phyloP scores from a whole-genome alignment of 2,329 filamentous ascomycete species.

The Calonectria multiphialidica region DNA sequence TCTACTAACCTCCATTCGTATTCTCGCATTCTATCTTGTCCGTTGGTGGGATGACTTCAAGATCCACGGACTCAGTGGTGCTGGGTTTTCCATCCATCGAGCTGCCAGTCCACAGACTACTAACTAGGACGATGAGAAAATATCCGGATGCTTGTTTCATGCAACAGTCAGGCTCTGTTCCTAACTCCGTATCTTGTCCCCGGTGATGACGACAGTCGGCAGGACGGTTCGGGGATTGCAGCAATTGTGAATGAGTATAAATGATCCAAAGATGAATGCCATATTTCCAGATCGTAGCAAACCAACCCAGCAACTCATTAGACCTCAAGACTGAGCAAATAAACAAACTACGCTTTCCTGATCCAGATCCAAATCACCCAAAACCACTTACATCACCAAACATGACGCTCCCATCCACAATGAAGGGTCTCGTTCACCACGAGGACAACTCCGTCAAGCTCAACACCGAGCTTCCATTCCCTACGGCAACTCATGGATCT shows the following conservation, averaged over 20 bases:
- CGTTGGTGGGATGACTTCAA: not conserved
- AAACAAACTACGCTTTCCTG: not conserved
- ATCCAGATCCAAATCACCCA: not conserved
- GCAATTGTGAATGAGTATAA: conserved; percentile 9
- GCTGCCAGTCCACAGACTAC: not conserved
- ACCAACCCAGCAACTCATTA: not conserved
- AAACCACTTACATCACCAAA: not conserved
- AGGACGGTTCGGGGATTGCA: not conserved
- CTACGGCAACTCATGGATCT: conserved; percentile 31
- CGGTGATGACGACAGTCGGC: not conserved
- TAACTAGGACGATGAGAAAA: not conserved
- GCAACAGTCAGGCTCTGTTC: not conserved
- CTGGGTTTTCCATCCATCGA: no score
- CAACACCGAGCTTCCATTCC: conserved; percentile 29
- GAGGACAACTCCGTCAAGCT: conserved; percentile 29
- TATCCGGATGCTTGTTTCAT: not conserved
- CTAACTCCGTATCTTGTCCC: conserved; percentile 7
- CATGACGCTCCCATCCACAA: conserved; percentile 34
- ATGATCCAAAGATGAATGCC: not conserved
- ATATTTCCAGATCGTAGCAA: not conserved
- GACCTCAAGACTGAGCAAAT: no score
- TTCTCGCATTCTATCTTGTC: not conserved
- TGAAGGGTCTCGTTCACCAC: conserved; percentile 34
- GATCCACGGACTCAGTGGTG: not conserved
- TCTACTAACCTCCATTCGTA: conserved; percentile 25